Percentiles rank a stretch among this genome's conserved stretches.
Evolutionary conservation across 176 grass and related monocot species (phyloP).

Genomic region (Triticum dicoccoides): DNA sequence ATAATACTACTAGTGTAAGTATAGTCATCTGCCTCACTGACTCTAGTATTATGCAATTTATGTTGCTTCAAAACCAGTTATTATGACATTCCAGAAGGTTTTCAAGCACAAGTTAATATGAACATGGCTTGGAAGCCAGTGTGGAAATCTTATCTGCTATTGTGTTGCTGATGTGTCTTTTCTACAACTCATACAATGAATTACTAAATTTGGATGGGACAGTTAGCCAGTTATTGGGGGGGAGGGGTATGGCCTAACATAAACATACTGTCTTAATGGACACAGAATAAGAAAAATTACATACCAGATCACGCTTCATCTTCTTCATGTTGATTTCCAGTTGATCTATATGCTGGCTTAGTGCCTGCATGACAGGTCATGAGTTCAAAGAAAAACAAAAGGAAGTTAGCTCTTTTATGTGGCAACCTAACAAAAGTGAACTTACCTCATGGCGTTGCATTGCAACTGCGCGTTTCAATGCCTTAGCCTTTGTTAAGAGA

Average conservation of each 20-base stretch:
- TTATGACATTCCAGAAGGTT: no score
- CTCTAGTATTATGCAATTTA: neutral
- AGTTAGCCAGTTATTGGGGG: neutral
- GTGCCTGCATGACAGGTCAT: conserved; percentile 60
- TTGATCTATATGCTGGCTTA: conserved; percentile 86
- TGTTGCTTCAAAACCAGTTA: neutral
- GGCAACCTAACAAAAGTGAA: neutral
- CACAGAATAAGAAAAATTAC: neutral
- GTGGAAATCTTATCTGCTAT: neutral
- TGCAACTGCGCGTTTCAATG: conserved; percentile 85
- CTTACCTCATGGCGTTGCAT: conserved; percentile 99
- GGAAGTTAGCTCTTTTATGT: neutral
- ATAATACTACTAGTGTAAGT: neutral
- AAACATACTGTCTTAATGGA: neutral
- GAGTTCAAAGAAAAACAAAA: conserved; percentile 22
- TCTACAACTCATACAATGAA: neutral
- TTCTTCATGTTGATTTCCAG: conserved; percentile 67
- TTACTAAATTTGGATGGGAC: neutral
- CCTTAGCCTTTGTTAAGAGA: conserved; percentile 93
- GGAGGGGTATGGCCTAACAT: neutral
- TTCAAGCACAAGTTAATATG: neutral
- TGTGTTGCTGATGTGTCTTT: neutral
- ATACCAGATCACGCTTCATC: conserved; percentile 89
- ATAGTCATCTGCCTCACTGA: neutral
- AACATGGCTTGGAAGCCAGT: neutral